Conservation (phyloP, 169 alveolate species). For the Cryptosporidium ryanae region DNA sequence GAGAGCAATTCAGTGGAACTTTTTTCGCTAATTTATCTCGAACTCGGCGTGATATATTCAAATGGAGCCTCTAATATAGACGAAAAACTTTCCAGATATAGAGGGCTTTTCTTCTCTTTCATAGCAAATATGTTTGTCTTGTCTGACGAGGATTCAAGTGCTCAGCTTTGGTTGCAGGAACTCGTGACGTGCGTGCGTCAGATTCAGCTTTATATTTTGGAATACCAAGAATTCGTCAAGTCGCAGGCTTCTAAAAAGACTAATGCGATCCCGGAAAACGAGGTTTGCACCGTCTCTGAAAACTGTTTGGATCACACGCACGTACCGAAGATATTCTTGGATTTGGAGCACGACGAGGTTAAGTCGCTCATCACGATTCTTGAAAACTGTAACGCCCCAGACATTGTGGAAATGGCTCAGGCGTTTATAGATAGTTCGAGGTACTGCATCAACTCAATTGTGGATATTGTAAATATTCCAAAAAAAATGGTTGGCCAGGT, state of each 20-base stretch:
- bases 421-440: conserved; percentile 1
- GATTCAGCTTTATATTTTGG: conserved; percentile 49
- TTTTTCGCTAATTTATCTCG: conserved; percentile 47
- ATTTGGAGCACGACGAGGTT: conserved; percentile 41
- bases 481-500: conserved; percentile 2
- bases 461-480: conserved; percentile 13
- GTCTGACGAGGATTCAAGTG: conserved; percentile 27
- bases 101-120: conserved; percentile 44
- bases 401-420: not conserved
- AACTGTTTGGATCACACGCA: conserved; percentile 42
- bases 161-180: conserved; percentile 69
- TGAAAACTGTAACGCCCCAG: conserved; percentile 25
- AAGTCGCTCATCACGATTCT: conserved; percentile 29
- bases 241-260: conserved; percentile 1
- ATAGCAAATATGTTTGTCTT: conserved; percentile 73
- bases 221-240: conserved; percentile 15
- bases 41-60: conserved; percentile 52
- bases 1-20: conserved; percentile 54
- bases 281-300: conserved; percentile 5
- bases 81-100: conserved; percentile 43
- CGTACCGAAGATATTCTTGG: conserved; percentile 43
- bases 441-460: not conserved
- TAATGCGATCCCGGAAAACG: conserved; percentile 37
- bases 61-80: conserved; percentile 8
- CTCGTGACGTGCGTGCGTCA: conserved; percentile 53